Conservation (phyloP, 805 yeast species). For the Candida loeiensis region DNA sequence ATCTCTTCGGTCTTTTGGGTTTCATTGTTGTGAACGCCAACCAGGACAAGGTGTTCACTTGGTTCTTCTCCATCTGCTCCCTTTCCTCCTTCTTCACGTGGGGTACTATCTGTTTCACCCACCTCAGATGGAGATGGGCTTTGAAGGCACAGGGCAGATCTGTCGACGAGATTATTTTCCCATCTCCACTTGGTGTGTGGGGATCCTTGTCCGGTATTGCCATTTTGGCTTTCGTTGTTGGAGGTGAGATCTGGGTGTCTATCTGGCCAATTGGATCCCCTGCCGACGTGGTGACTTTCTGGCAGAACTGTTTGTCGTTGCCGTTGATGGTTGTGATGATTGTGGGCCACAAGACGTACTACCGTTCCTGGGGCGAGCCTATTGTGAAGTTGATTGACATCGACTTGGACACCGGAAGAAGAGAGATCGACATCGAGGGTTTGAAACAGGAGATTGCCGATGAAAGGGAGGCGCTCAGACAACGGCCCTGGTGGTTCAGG, state of each 20-base stretch:
- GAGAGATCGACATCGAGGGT: conserved; percentile 31
- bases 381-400: conserved; percentile 32
- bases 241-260: conserved; percentile 39
- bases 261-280: conserved; percentile 32
- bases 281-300: conserved; percentile 39
- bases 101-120: conserved; percentile 39
- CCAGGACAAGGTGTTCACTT: conserved; percentile 33
- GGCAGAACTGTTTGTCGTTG: conserved; percentile 46
- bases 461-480: conserved; percentile 26
- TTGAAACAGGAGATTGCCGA: conserved; percentile 42
- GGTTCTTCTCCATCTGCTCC: conserved; percentile 42
- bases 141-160: conserved; percentile 31
- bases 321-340: conserved; percentile 42
- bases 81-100: conserved; percentile 41
- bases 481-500: conserved; percentile 29
- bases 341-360: conserved; percentile 38
- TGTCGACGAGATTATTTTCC: conserved; percentile 33
- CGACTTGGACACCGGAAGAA: conserved; percentile 44
- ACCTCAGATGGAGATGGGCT: conserved; percentile 40
- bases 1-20: conserved; percentile 37
- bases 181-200: conserved; percentile 32
- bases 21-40: conserved; percentile 33
- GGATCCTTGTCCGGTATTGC: conserved; percentile 34
- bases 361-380: conserved; percentile 25
- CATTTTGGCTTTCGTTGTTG: conserved; percentile 30